Percentiles rank a stretch among this genome's conserved stretches.
Conservation (phyloP, 352 stramenopile species). For the Globisporangium barbulae region DNA sequence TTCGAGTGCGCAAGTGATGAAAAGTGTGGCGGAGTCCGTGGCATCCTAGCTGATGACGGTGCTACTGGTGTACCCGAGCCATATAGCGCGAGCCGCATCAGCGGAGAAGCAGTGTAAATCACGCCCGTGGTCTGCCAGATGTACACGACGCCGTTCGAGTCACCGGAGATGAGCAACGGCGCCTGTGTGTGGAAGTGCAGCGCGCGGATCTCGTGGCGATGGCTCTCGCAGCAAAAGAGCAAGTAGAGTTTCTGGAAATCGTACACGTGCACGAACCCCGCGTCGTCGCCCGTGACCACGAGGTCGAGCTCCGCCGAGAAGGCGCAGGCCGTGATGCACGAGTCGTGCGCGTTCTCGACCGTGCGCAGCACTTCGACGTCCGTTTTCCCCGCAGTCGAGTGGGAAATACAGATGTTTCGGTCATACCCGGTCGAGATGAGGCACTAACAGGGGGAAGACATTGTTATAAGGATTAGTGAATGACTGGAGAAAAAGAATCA, state of each 20-base stretch:
- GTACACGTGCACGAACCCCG: slow-evolving; percentile 55
- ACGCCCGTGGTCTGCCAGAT: slow-evolving; percentile 41
- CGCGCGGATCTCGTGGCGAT: slow-evolving; percentile 43
- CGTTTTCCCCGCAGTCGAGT: slow-evolving; percentile 39
- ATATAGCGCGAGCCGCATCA: slow-evolving; percentile 27
- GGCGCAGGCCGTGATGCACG: slow-evolving; percentile 50
- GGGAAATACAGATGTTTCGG: slow-evolving; percentile 49
- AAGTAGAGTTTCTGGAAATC: slow-evolving; percentile 61
- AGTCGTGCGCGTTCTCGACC: slow-evolving; percentile 61
- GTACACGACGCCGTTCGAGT: slow-evolving; percentile 35
- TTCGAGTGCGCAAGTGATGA: background rate
- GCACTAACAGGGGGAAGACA: slow-evolving; percentile 28
- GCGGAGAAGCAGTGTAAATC: slow-evolving; percentile 18
- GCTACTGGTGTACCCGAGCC: background rate
- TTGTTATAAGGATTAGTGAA: background rate
- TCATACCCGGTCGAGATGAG: slow-evolving; percentile 63
- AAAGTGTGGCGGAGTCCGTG: background rate
- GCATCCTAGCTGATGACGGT: background rate
- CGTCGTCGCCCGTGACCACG: slow-evolving; percentile 55
- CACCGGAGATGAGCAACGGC: slow-evolving; percentile 42
- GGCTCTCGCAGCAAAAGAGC: slow-evolving; percentile 44
- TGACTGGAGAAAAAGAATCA: background rate
- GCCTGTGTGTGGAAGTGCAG: slow-evolving; percentile 45
- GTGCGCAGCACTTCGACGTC: slow-evolving; percentile 58
- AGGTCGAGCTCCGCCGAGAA: slow-evolving; percentile 40